Conservation (phyloP, 768 basidiomycete genomes). For the Tricholoma flavovirens region DNA sequence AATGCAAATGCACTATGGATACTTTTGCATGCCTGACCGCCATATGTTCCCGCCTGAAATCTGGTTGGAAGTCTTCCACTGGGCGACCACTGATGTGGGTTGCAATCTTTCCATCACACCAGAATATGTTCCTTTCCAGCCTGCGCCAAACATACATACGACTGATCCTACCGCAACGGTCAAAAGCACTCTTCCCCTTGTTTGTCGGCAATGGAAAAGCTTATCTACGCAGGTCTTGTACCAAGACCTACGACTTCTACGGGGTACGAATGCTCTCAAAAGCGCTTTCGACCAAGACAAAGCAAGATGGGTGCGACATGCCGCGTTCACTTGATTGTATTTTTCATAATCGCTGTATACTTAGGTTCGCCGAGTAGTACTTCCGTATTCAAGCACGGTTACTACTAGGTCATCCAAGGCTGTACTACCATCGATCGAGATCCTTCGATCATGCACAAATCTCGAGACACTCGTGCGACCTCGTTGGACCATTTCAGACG, state of each 20-base stretch:
- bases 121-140: conserved; percentile 45
- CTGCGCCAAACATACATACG: conserved; percentile 21
- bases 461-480: conserved; percentile 54
- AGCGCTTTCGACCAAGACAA: conserved; percentile 23
- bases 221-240: conserved; percentile 45
- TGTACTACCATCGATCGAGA: conserved; percentile 32
- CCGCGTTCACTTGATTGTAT: conserved; percentile 1
- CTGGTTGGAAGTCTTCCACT: conserved; percentile 47
- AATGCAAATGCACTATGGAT: neutral
- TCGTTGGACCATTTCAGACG: conserved; percentile 20
- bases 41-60: conserved; percentile 43
- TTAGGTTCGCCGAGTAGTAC: conserved; percentile 50
- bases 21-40: neutral
- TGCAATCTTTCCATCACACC: conserved; percentile 19
- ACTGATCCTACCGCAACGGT: conserved; percentile 26
- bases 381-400: conserved; percentile 52
- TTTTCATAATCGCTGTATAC: neutral
- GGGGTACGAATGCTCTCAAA: conserved; percentile 25
- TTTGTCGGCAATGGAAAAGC: conserved; percentile 53
- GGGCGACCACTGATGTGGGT: conserved; percentile 28
- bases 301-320: conserved; percentile 21
- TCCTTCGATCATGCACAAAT: conserved; percentile 42
- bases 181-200: conserved; percentile 40
- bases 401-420: conserved; percentile 30
- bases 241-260: conserved; percentile 44